phyloP scores from a whole-genome alignment of 2,329 filamentous ascomycete genomes.

The Bertia moriformis region DNA sequence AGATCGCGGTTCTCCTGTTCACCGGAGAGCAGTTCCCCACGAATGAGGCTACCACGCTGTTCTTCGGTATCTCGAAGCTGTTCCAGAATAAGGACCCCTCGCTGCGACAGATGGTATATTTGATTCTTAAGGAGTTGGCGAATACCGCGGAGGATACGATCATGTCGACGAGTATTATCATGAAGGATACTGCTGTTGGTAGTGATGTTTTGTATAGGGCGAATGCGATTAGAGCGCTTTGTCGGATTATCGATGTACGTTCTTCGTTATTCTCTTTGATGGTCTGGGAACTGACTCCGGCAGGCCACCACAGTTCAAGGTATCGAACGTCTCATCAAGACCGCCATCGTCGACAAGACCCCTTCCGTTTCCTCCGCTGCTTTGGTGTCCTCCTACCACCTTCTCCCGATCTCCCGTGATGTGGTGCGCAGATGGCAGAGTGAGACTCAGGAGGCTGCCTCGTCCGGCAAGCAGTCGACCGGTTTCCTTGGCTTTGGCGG shows the following conservation, averaged over 20 bases:
- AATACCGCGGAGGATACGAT: slow-evolving; percentile 95
- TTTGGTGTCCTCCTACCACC: slow-evolving; percentile 90
- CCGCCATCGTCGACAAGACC: slow-evolving; percentile 96
- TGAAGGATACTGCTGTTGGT: slow-evolving; percentile 96
- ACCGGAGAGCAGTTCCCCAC: slow-evolving; percentile 94
- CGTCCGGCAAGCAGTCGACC: slow-evolving; percentile 72
- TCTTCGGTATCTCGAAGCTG: slow-evolving; percentile 97
- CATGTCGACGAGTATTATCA: slow-evolving; percentile 98
- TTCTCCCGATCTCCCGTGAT: slow-evolving; percentile 87
- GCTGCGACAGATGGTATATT: slow-evolving; percentile 95
- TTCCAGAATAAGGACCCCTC: slow-evolving; percentile 99
- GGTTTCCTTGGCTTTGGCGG: slow-evolving; percentile 69
- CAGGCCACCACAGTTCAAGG: slow-evolving; percentile 90
- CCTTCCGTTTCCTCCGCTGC: slow-evolving; percentile 93
- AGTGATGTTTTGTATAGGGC: slow-evolving; percentile 88
- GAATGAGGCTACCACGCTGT: slow-evolving; percentile 92
- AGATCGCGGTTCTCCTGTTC: slow-evolving; percentile 90
- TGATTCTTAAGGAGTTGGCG: slow-evolving; percentile 94
- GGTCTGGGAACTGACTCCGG: slow-evolving; percentile 6
- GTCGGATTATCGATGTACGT: slow-evolving; percentile 87
- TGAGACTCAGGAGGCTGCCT: slow-evolving; percentile 92
- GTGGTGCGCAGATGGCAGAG: slow-evolving; percentile 96
- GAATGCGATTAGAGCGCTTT: slow-evolving; percentile 89
- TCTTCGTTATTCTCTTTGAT: not conserved
- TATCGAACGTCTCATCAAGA: slow-evolving; percentile 97